phyloP scores from a whole-genome alignment of 208 protist species.

The Crithidia acanthocephali region DNA sequence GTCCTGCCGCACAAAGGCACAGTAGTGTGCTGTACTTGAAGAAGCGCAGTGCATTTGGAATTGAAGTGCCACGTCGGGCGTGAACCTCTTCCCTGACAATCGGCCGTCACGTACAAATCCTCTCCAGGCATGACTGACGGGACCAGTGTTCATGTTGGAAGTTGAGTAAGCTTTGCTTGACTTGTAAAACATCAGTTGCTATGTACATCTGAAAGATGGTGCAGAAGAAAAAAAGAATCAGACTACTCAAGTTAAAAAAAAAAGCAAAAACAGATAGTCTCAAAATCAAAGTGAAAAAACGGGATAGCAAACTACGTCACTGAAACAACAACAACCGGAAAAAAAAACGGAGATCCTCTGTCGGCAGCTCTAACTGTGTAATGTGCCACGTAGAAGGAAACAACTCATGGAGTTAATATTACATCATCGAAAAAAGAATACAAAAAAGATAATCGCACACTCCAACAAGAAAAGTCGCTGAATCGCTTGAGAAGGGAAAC shows the following conservation, averaged over 20 bases:
- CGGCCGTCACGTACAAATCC: too few species aligned
- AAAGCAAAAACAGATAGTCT: neutral
- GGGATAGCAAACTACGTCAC: neutral
- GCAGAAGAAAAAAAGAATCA: neutral
- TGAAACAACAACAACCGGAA: neutral
- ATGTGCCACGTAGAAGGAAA: constrained; percentile 26
- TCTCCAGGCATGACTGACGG: too few species aligned
- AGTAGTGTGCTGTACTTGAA: too few species aligned
- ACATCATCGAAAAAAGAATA: too few species aligned
- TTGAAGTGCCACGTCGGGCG: too few species aligned
- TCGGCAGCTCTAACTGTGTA: too few species aligned
- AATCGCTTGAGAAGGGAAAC: neutral
- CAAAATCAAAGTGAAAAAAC: neutral
- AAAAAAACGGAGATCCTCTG: constrained; percentile 1
- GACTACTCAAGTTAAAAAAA: neutral
- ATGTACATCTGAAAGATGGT: constrained; percentile 1
- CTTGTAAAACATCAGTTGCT: neutral
- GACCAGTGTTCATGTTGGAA: neutral
- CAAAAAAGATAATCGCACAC: constrained; percentile 13
- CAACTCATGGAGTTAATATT: neutral
- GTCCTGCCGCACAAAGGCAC: too few species aligned
- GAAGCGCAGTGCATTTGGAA: too few species aligned
- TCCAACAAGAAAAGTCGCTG: neutral
- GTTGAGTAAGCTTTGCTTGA: neutral
- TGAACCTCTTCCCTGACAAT: too few species aligned